These are phyloP conservation scores for Hordeum marinum DNA, from an alignment of 176 grass and related monocot species.

Conservation along the genomic window DNA sequence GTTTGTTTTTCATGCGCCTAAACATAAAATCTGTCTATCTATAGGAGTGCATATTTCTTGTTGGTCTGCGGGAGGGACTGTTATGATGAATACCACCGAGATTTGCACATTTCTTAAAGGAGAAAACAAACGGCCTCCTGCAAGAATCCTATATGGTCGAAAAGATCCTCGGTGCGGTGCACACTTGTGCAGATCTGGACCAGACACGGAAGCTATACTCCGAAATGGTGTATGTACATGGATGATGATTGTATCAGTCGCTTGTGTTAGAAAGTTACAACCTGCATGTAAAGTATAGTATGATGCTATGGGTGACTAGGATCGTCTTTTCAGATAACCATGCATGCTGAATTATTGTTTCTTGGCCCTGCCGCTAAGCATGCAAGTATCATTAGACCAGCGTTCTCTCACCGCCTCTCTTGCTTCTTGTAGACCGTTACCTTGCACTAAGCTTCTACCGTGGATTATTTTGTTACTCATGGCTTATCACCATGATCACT, in stretches of 20 bases:
- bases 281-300: neutral
- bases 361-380: slow-evolving; percentile 48
- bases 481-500: no score
- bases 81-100: neutral
- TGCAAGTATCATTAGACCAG: slow-evolving; percentile 27
- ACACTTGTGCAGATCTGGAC: neutral
- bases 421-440: neutral
- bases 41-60: neutral
- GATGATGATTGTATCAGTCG: slow-evolving; percentile 1
- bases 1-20: neutral
- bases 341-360: slow-evolving; percentile 38
- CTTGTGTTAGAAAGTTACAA: neutral
- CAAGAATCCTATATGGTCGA: neutral
- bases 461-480: no score
- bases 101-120: neutral
- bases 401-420: neutral
- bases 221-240: neutral
- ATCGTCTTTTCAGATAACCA: slow-evolving; percentile 21
- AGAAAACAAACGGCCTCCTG: neutral
- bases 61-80: neutral
- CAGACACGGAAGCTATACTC: neutral
- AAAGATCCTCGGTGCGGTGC: neutral
- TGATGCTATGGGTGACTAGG: slow-evolving; percentile 23
- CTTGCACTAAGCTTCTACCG: no score
- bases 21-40: neutral